Evolutionary conservation across 352 stramenopile species (phyloP), one percentile per base, ranked within the genome.

Genomic region (Halophytophthora polymorphica): DNA sequence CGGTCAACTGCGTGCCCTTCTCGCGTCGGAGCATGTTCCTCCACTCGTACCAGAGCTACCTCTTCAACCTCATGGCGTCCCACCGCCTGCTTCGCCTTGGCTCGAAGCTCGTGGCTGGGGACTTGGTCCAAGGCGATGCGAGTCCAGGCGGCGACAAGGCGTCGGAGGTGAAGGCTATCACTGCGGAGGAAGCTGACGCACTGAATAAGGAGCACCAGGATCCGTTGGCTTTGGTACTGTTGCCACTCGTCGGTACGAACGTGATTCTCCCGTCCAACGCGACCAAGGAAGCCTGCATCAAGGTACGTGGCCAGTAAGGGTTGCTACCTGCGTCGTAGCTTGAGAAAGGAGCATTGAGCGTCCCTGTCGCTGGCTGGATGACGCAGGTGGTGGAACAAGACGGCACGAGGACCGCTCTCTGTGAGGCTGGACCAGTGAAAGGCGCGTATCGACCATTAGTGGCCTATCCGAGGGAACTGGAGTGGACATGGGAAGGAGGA

Each of bases 31-130:
- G 77, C 10, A 83, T 93, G 73, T 90, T 77, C 48, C 61, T 90
- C 37, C 83, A 93, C 47, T 73, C 79, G 44, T 90, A 88, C 53
- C 83, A 93, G 40, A 93, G 79, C 54, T 81, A 71, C 42, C 33
- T 90, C 19, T 93, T 93, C 55, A 90, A 90, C 56, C 44, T 42
- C 15, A 69, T 88, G 36, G 79, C 65, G 2, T 89, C 77, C 6
- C 63, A 67, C 36, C 73, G 79, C 7, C 50, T 93, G 43, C 44
- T 48, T 21, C 28, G 62, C 10, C 69, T 71, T 22, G 75, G 73
- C 19, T 17, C 35, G 1, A 58, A 69, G 2, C 50, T 84, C 18
- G 64, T 90, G 0, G 69, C 67, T 61, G 79, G 79, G 17, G 83
- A 93, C 54, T 48, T 93, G 1, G 54, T 85, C 25, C 48, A 71